Evolutionary conservation across 2,329 filamentous ascomycete genomes (phyloP).

Genomic region (Fusarium sp.): DNA sequence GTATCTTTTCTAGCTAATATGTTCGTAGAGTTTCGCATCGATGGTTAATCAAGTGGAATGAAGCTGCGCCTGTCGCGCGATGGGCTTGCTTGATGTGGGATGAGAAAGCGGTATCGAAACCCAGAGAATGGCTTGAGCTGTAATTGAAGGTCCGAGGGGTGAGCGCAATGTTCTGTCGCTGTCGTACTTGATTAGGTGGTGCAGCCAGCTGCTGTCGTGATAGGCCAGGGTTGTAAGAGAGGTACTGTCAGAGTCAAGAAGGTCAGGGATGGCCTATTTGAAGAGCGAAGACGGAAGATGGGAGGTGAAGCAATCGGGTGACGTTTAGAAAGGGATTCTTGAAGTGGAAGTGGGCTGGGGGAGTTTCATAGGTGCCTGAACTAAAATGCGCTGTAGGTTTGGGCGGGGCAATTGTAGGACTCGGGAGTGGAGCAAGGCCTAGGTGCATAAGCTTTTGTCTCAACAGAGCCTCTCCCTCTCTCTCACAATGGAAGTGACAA

Average conservation of each 20-base stretch:
- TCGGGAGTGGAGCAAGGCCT: not conserved
- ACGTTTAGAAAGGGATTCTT: slow-evolving; percentile 38
- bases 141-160: not conserved
- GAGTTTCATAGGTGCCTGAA: slow-evolving; percentile 43
- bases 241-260: not conserved
- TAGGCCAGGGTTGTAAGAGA: not conserved
- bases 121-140: not conserved
- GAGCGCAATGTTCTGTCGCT: not conserved
- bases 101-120: slow-evolving; percentile 3
- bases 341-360: slow-evolving; percentile 22
- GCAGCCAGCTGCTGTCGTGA: slow-evolving; percentile 32
- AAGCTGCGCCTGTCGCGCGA: slow-evolving; percentile 6
- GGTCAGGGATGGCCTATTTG: slow-evolving; percentile 10
- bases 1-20: not conserved
- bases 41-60: not conserved
- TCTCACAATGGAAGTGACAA: not conserved
- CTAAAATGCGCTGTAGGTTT: slow-evolving; percentile 30
- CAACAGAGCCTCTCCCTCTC: not conserved
- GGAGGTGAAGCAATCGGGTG: slow-evolving; percentile 32
- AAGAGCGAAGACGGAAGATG: slow-evolving; percentile 23
- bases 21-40: slow-evolving; percentile 6
- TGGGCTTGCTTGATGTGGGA: not conserved
- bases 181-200: not conserved
- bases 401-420: slow-evolving; percentile 10
- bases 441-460: slow-evolving; percentile 1